Percentiles rank a stretch among this genome's conserved stretches.
These are phyloP conservation scores for Vaccinium myrtillus DNA, from an alignment of 148 eudicot species.

Conservation along the genomic window DNA sequence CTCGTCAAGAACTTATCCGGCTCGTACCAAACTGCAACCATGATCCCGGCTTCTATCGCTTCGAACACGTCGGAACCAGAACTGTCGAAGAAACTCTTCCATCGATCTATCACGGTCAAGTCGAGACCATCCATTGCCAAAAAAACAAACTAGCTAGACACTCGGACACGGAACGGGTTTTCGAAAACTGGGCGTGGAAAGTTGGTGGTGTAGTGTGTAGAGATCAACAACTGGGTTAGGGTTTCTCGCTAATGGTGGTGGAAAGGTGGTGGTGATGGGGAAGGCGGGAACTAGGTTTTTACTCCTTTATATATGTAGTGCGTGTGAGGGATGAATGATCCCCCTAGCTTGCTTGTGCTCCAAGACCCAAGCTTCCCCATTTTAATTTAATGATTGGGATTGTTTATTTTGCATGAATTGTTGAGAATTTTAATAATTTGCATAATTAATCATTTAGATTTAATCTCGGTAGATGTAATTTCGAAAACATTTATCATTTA, in stretches of 20 bases:
- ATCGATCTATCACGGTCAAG: background rate
- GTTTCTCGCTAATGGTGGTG: background rate
- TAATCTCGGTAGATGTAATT: no score
- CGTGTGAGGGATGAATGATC: no score
- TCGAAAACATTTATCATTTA: no score
- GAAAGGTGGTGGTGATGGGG: no score
- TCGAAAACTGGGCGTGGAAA: background rate
- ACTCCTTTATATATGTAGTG: no score
- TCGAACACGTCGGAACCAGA: background rate
- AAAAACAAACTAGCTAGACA: background rate
- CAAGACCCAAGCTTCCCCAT: no score
- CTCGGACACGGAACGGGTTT: background rate
- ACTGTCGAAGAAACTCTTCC: background rate
- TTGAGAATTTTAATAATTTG: no score
- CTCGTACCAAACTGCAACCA: background rate
- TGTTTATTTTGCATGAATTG: no score
- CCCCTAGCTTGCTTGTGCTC: no score
- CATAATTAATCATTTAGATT: no score
- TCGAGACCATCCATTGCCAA: background rate
- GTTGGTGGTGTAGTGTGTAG: background rate
- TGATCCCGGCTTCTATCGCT: background rate
- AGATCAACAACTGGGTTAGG: background rate
- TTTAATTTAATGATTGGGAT: no score
- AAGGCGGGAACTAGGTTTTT: no score
- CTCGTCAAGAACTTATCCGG: background rate